Evolutionary conservation across 805 yeast species (phyloP).

Genomic region (Barnettozyma salicaria): DNA sequence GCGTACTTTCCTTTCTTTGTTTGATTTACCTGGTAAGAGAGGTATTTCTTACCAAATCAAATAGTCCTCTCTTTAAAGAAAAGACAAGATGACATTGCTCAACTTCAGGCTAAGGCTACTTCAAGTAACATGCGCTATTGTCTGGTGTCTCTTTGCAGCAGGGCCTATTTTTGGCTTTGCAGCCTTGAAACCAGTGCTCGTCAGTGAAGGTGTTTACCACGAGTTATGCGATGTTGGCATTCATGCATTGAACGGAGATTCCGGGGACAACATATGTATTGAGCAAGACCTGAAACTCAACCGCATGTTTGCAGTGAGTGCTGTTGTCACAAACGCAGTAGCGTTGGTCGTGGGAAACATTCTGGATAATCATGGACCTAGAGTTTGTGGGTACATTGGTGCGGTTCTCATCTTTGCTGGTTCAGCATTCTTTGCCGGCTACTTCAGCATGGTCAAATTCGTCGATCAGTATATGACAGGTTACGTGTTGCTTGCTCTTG

Average conservation of each 20-base stretch:
- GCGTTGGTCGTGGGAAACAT: constrained; percentile 80
- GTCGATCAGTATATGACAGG: constrained; percentile 71
- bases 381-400: constrained; percentile 72
- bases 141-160: constrained; percentile 87
- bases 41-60: too few species aligned
- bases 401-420: constrained; percentile 54
- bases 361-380: constrained; percentile 76
- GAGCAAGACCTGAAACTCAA: constrained; percentile 82
- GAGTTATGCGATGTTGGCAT: constrained; percentile 43
- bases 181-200: constrained; percentile 79
- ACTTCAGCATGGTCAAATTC: constrained; percentile 19
- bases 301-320: constrained; percentile 77
- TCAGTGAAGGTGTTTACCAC: constrained; percentile 70
- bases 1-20: too few species aligned
- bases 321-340: constrained; percentile 77
- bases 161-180: constrained; percentile 96
- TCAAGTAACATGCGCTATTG: constrained; percentile 68
- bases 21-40: too few species aligned
- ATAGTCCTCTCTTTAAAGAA: too few species aligned
- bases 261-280: constrained; percentile 38
- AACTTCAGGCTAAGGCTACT: constrained; percentile 6
- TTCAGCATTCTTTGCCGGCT: constrained; percentile 41
- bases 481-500: constrained; percentile 70
- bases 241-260: neutral
- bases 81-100: too few species aligned